Percentiles rank a stretch among this genome's conserved stretches.
These are phyloP conservation scores for Penicillium sp. DNA, from an alignment of 2,329 filamentous ascomycete species.

Conservation along the genomic window DNA sequence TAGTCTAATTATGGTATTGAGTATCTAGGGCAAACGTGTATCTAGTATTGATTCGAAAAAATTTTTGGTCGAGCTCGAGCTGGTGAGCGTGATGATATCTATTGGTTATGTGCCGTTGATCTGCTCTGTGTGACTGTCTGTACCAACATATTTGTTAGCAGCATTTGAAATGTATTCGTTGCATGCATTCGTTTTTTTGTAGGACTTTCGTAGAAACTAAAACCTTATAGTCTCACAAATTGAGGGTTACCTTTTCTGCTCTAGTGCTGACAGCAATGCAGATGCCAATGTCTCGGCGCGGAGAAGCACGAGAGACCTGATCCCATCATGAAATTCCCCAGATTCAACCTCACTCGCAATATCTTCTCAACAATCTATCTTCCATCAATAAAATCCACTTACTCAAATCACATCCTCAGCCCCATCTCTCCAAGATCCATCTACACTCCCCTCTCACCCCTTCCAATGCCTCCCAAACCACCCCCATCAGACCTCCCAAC, in stretches of 20 bases:
- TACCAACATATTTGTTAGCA: constrained; percentile 15
- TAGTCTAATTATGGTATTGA: constrained; percentile 2
- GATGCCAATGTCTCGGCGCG: constrained; percentile 2
- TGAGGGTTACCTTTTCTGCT: neutral
- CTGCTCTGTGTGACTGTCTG: constrained; percentile 12
- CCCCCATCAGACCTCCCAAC: constrained; percentile 36
- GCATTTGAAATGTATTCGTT: constrained; percentile 11
- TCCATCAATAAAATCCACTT: neutral
- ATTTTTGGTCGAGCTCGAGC: constrained; percentile 1
- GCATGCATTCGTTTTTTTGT: neutral
- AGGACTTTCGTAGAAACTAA: neutral
- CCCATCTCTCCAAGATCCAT: neutral
- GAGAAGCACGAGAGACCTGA: neutral
- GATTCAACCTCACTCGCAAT: neutral
- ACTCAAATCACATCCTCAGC: neutral
- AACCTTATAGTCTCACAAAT: neutral
- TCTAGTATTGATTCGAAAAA: neutral
- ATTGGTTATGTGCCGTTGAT: neutral
- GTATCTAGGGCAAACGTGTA: neutral
- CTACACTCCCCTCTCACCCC: neutral
- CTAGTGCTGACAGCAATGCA: neutral
- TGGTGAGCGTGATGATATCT: neutral
- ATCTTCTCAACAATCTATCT: neutral
- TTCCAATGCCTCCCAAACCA: constrained; percentile 11
- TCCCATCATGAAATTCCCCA: neutral